Base-by-base conservation (phyloP, 768 basidiomycete genomes). In the Serendipita indica region DNA sequence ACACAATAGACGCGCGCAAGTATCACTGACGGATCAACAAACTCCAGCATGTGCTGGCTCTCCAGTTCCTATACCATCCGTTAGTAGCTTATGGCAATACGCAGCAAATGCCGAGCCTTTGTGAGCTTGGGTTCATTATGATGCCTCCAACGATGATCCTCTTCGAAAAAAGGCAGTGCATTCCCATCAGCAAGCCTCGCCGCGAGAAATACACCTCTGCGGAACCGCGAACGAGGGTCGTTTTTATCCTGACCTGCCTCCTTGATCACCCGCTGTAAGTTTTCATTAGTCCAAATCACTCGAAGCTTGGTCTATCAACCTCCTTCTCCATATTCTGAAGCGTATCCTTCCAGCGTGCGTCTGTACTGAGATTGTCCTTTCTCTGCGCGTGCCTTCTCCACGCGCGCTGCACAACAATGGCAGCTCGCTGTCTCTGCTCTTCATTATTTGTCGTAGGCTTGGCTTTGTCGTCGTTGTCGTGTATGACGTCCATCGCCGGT, bases 21-120 rank as follows among this genome's bases (percentile, higher is more conserved):
- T 20, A 12, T 41, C 12, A 68, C 74, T 57, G 52, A 79, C 79
- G 72, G 73, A 63, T 82, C 81, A 30, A 81, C 73, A 28, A 81
- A 70, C 64, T 82, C 80, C n/a, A 82, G 67, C 78, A 79, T 81
- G 64, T 81, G 80, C 63, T 81, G 80, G 1, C 75, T 77, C 66
- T 81, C 79, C 10, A 83, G 70, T 81, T n/a, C n/a, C n/a, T n/a
- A n/a, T n/a, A n/a, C n/a, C n/a, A n/a, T n/a, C n/a, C n/a, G n/a
- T n/a, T n/a, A n/a, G n/a, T n/a, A n/a, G n/a, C n/a, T n/a, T n/a
- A n/a, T n/a, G n/a, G n/a, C n/a, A n/a, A n/a, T n/a, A n/a, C n/a
- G n/a, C n/a, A n/a, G n/a, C n/a, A n/a, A n/a, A n/a, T n/a, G n/a
- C n/a, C n/a, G n/a, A n/a, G 57, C 58, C 58, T 52, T 14, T 25